A percentile compares a stretch with the other conserved stretches of the same genome.
These are phyloP conservation scores for Scedosporium minutisporum DNA, from an alignment of 2,329 filamentous ascomycete species.

Conservation along the genomic window DNA sequence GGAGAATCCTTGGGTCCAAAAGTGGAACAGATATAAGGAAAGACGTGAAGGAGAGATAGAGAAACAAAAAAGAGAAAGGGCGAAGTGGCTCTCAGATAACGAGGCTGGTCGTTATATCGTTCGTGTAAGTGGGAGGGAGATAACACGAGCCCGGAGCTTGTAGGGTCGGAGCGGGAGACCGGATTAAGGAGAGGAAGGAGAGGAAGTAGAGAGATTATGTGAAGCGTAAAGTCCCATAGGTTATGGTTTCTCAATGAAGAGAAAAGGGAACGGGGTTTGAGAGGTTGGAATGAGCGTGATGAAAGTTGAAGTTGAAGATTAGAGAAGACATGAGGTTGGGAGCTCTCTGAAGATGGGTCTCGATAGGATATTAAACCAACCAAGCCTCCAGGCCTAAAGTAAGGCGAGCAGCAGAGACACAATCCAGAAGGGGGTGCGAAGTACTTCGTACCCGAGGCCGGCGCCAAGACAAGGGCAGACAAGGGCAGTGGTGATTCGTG, in stretches of 20 bases:
- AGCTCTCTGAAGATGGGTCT: conserved; percentile 2
- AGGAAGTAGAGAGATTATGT: conserved; percentile 2
- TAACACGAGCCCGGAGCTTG: background rate
- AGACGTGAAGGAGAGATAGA: background rate
- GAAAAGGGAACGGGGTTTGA: background rate
- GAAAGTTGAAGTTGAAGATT: conserved; percentile 1
- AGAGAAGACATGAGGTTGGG: conserved; percentile 3
- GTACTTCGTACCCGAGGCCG: background rate
- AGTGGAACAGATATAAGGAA: background rate
- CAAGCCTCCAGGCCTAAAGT: background rate
- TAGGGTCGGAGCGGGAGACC: background rate
- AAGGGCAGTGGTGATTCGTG: background rate
- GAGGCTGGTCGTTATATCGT: background rate
- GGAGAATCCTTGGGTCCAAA: background rate
- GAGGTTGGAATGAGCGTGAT: conserved; percentile 5
- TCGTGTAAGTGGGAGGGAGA: conserved; percentile 1
- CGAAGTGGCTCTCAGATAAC: background rate
- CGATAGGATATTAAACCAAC: conserved; percentile 6
- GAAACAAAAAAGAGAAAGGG: conserved; percentile 3
- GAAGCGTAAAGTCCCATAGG: background rate
- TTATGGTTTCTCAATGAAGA: background rate
- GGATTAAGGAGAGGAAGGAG: conserved; percentile 2
- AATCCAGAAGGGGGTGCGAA: background rate
- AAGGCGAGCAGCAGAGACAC: conserved; percentile 5
- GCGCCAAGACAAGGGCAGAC: background rate